Evolutionary conservation across 192 early-diverging fungal species (phyloP).

Genomic region (Dissophora globulifera): DNA sequence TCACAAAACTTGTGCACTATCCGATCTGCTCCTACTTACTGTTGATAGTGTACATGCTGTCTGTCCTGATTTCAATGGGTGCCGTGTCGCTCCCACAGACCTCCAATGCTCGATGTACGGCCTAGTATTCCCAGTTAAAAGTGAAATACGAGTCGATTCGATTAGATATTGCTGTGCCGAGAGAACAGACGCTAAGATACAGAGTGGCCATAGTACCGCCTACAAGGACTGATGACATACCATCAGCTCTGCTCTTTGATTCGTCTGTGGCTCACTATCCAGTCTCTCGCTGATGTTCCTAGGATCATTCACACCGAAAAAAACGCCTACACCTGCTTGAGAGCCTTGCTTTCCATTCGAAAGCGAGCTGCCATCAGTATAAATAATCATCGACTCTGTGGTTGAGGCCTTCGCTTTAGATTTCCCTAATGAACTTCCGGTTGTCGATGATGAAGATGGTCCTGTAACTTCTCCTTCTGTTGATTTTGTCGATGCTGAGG

Average conservation of each 20-base stretch:
- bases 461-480: neutral
- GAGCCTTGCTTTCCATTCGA: slow-evolving; percentile 75
- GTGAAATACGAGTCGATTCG: no score
- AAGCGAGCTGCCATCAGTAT: slow-evolving; percentile 85
- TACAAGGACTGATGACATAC: slow-evolving; percentile 39
- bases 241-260: slow-evolving; percentile 79
- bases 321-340: slow-evolving; percentile 87
- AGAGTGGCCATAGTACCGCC: no score
- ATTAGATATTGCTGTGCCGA: no score
- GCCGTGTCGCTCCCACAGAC: slow-evolving; percentile 41
- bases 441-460: neutral
- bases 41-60: slow-evolving; percentile 81
- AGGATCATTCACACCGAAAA: slow-evolving; percentile 76
- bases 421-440: neutral
- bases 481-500: neutral
- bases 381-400: slow-evolving; percentile 59
- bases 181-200: no score
- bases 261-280: slow-evolving; percentile 66
- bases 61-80: slow-evolving; percentile 73
- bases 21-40: no score
- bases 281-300: slow-evolving; percentile 72
- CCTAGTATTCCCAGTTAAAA: slow-evolving; percentile 37
- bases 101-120: slow-evolving; percentile 66
- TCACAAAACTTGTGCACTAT: no score
- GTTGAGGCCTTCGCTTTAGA: slow-evolving; percentile 16